Evolutionary conservation across 306 rosid genomes (phyloP).

Genomic region (Styphnolobium japonicum): DNA sequence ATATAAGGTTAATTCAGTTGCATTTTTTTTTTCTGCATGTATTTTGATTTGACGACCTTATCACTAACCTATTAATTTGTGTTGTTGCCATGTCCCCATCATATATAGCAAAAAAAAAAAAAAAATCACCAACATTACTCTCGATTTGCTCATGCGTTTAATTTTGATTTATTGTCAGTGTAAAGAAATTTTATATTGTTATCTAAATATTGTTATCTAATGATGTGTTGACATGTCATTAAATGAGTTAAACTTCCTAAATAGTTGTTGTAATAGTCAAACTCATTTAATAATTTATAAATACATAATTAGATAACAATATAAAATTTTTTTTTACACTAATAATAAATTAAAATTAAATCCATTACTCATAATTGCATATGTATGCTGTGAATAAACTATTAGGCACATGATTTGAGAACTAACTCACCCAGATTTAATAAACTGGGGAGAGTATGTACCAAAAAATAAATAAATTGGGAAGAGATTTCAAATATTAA

Average conservation of each 20-base stretch:
- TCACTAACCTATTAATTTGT: background rate
- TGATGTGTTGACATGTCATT: too few species aligned
- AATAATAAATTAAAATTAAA: too few species aligned
- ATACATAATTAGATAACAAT: too few species aligned
- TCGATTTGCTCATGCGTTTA: background rate
- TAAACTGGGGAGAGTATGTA: background rate
- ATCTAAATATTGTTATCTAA: too few species aligned
- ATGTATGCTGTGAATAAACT: background rate
- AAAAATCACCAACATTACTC: background rate
- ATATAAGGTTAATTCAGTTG: background rate
- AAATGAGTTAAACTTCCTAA: too few species aligned
- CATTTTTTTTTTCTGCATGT: background rate
- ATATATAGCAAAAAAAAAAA: background rate
- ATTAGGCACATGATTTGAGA: conserved; percentile 3
- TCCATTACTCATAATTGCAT: too few species aligned
- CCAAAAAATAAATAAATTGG: background rate
- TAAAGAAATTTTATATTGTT: too few species aligned
- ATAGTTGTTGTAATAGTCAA: too few species aligned
- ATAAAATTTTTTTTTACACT: too few species aligned
- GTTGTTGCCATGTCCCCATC: conserved; percentile 10
- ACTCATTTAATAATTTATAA: too few species aligned
- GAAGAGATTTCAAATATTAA: background rate
- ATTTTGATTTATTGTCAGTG: too few species aligned
- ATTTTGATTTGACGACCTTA: background rate
- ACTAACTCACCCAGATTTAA: background rate